Evolutionary conservation across 257 asterid species (phyloP).

Genomic region (Ajuga chamaepitys): DNA sequence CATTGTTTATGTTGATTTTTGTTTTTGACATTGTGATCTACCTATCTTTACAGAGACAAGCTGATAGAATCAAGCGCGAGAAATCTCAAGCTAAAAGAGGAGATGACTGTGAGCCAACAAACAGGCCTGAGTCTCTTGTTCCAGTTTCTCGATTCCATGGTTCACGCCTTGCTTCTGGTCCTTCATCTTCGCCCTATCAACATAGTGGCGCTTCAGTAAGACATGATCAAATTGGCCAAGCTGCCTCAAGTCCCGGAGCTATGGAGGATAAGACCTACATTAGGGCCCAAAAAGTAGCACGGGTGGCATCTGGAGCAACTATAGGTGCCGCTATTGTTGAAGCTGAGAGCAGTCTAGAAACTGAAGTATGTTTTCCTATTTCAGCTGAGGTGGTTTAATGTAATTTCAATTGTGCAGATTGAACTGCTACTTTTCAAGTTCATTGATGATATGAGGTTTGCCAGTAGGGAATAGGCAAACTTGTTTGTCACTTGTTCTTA

Average conservation of each 20-base stretch:
- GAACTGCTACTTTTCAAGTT: constrained; percentile 1
- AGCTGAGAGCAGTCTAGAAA: constrained; percentile 76
- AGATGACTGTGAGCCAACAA: constrained; percentile 74
- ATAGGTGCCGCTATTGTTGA: constrained; percentile 92
- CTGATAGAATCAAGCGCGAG: constrained; percentile 84
- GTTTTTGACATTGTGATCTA: constrained; percentile 7
- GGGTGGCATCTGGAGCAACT: constrained; percentile 59
- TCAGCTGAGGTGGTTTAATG: constrained; percentile 32
- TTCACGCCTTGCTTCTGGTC: constrained; percentile 97
- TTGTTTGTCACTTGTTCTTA: background rate
- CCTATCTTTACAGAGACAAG: constrained; percentile 56
- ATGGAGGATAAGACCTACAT: constrained; percentile 22
- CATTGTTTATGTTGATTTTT: constrained; percentile 7
- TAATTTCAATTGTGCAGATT: constrained; percentile 24
- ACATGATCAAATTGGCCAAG: constrained; percentile 42
- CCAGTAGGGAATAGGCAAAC: constrained; percentile 3
- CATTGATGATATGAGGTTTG: constrained; percentile 5
- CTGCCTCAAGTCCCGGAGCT: constrained; percentile 39
- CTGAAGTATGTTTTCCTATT: constrained; percentile 60
- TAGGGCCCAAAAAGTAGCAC: constrained; percentile 58
- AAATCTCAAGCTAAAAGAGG: constrained; percentile 73
- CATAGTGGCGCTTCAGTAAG: constrained; percentile 28
- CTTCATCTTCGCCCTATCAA: constrained; percentile 71
- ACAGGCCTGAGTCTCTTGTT: constrained; percentile 68
- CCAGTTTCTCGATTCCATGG: constrained; percentile 81